phyloP scores from a whole-genome alignment of 331 rosid species.

The Dryas integrifolia region DNA sequence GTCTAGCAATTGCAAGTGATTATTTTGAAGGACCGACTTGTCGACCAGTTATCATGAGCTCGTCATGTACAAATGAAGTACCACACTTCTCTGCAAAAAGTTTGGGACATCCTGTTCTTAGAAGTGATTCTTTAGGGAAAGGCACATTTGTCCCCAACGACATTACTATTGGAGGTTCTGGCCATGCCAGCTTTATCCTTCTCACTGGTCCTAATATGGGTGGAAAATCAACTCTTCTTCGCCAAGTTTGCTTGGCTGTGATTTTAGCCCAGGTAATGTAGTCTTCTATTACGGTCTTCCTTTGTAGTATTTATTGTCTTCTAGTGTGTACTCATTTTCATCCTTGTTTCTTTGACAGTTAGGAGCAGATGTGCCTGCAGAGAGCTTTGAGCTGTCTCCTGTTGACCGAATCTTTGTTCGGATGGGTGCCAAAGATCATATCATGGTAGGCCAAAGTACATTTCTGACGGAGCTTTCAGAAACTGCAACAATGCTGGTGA shows the following conservation, averaged over 20 bases:
- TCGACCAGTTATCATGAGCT: slow-evolving; percentile 55
- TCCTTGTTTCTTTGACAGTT: slow-evolving; percentile 52
- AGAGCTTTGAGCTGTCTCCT: slow-evolving; percentile 76
- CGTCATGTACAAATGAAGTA: slow-evolving; percentile 45
- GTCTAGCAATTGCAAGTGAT: slow-evolving; percentile 77
- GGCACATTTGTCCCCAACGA: slow-evolving; percentile 82
- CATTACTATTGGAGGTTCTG: slow-evolving; percentile 71
- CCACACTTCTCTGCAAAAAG: slow-evolving; percentile 65
- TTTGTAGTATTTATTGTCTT: slow-evolving; percentile 12
- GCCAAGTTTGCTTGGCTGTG: slow-evolving; percentile 93
- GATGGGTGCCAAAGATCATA: slow-evolving; percentile 97
- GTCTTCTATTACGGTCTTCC: slow-evolving; percentile 10
- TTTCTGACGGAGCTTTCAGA: slow-evolving; percentile 92
- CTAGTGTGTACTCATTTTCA: slow-evolving; percentile 17
- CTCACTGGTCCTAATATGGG: slow-evolving; percentile 99
- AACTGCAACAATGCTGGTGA: slow-evolving; percentile 92
- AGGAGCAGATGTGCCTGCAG: slow-evolving; percentile 96
- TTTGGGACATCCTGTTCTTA: slow-evolving; percentile 86
- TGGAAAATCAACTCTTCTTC: slow-evolving; percentile 97
- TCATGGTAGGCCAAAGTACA: slow-evolving; percentile 97
- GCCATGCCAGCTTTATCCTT: slow-evolving; percentile 65
- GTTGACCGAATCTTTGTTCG: slow-evolving; percentile 88
- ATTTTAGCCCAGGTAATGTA: slow-evolving; percentile 80
- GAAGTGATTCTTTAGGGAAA: slow-evolving; percentile 84
- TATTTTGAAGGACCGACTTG: slow-evolving; percentile 81